These are phyloP conservation scores for Blastocystis sp. DNA, from an alignment of 352 stramenopile genomes.

Conservation along the genomic window DNA sequence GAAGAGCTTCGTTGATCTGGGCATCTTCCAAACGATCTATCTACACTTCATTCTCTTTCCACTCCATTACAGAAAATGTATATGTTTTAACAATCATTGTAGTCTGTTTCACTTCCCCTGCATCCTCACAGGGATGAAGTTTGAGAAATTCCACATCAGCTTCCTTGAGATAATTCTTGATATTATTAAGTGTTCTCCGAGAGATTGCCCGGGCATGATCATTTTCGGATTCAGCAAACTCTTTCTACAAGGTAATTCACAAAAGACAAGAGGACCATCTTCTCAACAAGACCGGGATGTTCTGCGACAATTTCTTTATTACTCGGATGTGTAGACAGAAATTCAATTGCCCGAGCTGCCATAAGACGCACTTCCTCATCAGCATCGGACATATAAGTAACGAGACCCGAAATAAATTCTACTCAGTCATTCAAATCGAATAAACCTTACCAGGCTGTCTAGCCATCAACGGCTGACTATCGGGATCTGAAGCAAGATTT, in stretches of 20 bases:
- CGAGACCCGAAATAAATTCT: conserved; percentile 53
- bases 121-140: neutral
- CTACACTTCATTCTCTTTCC: neutral
- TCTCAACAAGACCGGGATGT: conserved; percentile 12
- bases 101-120: neutral
- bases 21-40: neutral
- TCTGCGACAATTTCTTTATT: conserved; percentile 22
- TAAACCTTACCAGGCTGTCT: neutral
- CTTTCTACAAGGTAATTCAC: conserved; percentile 19
- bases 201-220: conserved; percentile 47
- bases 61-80: neutral
- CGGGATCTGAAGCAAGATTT: conserved; percentile 56
- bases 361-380: conserved; percentile 48
- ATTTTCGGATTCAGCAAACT: conserved; percentile 41
- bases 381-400: conserved; percentile 35
- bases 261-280: conserved; percentile 23
- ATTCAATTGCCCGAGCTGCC: conserved; percentile 43
- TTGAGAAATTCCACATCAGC: conserved; percentile 39
- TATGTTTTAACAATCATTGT: conserved; percentile 38
- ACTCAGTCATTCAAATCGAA: neutral
- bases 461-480: conserved; percentile 56
- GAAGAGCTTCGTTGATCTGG: neutral
- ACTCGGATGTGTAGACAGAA: conserved; percentile 51
- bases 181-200: conserved; percentile 50
- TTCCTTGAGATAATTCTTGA: conserved; percentile 20